Base-by-base conservation (phyloP, 345 rosid species). In the Hibiscus trionum region DNA sequence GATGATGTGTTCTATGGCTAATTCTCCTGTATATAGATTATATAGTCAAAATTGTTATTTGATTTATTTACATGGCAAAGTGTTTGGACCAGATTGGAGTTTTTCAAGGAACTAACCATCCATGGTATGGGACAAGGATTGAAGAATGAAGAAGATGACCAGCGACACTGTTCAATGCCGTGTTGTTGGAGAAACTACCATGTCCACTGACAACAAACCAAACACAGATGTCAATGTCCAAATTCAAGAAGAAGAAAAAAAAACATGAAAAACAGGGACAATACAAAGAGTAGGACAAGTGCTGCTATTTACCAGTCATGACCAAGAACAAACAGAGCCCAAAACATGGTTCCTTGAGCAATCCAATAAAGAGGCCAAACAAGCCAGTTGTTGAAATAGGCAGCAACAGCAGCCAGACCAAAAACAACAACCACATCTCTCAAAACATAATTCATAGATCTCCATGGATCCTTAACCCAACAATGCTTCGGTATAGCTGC, bases 311-410 rank as follows among this genome's bases (percentile, higher is more conserved):
- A 93, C 98, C 98, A 91, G 75, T 93, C 98, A 83, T 93, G 98
- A 8, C 97, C 97, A 33, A 93, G 97, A 80, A 93, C 98, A 78
- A 93, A 93, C 71, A 93, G 85, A 72, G 93, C 98, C 98, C 98
- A 93, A 61, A 91, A 93, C 97, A 93, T 93, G 46, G 98, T 93
- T 53, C 97, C 98, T 73, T 93, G 98, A 74, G 86, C 91, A 15
- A 80, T 33, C 98, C 98, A 93, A 69, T 91, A 93, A 52, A 93
- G 88, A 33, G 97, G 98, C 98, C 98, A 93, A 79, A 85, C 87
- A 39, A 80, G 53, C 97, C 93, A 91, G 49, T 75, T 82, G 75
- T 91, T 87, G 66, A 87, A 76, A 58, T 79, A 82, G 76, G 89
- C 83, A 75, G 95, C 96, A n/a, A 79, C 93, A 46, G 90, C 90